Base-by-base conservation (phyloP, 2,329 filamentous ascomycete species). In the Alternaria conjuncta region DNA sequence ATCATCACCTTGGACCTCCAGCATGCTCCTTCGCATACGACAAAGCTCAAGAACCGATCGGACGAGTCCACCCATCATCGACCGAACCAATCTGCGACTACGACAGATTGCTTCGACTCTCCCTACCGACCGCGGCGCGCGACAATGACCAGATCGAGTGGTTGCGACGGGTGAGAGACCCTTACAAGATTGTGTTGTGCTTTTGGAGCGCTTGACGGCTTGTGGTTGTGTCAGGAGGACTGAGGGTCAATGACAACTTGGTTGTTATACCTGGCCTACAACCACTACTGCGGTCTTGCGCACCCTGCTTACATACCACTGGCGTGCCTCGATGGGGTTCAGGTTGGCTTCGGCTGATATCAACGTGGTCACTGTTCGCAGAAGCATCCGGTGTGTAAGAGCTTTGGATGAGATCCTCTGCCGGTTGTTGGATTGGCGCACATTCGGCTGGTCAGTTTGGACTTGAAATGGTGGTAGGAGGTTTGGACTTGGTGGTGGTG, bases 81-180 rank as follows among this genome's bases (percentile, higher is more conserved):
- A n/a, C 53, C 36, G 36, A 60, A 55, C 57, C 57, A 55, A 41
- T 55, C 36, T 49, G 15, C 49, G 26, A 32, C 25, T 15, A 26
- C 21, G 18, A 54, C 43, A 47, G 57, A 50, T 43, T 60, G 57
- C 20, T 60, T 53, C 49, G 57, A 60, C 57, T 54, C 57, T 54
- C 49, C 49, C 7, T 18, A 36, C 49, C 57, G 36, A 46, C 49
- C 57, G 36, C 49, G 57, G 49, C 49, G 25, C 57, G 10, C 49
- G 20, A 60, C 25, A 45, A 46, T 36, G 57, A 47, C 30, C n/a
- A 28, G 49, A 43, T 36, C 57, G 47, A 46, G 57, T 60, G 49
- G 26, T 28, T 32, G 49, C 28, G 49, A 53, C 49, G 26, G 49
- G 28, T 53, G 26, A 53, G 49, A 53, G 49, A 18, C 49, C 26